These are phyloP conservation scores for Diddensiella santjacobensis DNA, from an alignment of 805 yeast species.

Conservation along the genomic window DNA sequence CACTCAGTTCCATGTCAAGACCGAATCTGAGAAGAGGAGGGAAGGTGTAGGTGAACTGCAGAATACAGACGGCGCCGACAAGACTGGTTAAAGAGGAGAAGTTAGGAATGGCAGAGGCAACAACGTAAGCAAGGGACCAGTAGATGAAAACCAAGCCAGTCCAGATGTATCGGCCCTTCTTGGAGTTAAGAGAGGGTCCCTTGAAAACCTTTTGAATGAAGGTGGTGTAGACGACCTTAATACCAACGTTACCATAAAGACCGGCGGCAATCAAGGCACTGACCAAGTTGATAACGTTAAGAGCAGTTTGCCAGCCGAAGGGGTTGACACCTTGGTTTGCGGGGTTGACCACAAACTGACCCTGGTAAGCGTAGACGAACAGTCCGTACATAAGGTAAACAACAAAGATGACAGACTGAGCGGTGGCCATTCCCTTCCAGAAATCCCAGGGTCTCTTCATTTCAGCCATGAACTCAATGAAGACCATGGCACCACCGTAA, in stretches of 20 bases:
- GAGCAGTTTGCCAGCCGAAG: conserved; percentile 37
- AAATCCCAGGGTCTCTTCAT: conserved; percentile 47
- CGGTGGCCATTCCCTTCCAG: conserved; percentile 44
- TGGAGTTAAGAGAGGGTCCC: conserved; percentile 34
- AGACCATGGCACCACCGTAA: conserved; percentile 50
- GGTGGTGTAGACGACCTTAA: conserved; percentile 43
- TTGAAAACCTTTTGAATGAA: conserved; percentile 34
- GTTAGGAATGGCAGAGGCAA: conserved; percentile 45
- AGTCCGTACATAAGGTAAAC: conserved; percentile 43
- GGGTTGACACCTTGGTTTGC: conserved; percentile 42
- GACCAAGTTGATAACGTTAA: conserved; percentile 37
- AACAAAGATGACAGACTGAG: conserved; percentile 40
- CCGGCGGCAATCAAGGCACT: conserved; percentile 44
- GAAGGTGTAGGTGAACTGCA: conserved; percentile 46
- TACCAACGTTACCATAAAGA: conserved; percentile 45
- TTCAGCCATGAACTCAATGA: conserved; percentile 47
- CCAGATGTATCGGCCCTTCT: conserved; percentile 38
- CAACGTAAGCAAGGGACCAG: conserved; percentile 43
- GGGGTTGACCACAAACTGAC: conserved; percentile 43
- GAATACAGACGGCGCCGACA: conserved; percentile 43
- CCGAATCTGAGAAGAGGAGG: conserved; percentile 33
- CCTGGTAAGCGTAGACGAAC: conserved; percentile 43
- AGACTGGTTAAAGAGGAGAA: conserved; percentile 38
- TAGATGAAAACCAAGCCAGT: conserved; percentile 36
- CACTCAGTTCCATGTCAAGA: conserved; percentile 26